These are phyloP conservation scores for Niveomyces coronatus DNA, from an alignment of 2,329 filamentous ascomycete genomes.

Conservation along the genomic window DNA sequence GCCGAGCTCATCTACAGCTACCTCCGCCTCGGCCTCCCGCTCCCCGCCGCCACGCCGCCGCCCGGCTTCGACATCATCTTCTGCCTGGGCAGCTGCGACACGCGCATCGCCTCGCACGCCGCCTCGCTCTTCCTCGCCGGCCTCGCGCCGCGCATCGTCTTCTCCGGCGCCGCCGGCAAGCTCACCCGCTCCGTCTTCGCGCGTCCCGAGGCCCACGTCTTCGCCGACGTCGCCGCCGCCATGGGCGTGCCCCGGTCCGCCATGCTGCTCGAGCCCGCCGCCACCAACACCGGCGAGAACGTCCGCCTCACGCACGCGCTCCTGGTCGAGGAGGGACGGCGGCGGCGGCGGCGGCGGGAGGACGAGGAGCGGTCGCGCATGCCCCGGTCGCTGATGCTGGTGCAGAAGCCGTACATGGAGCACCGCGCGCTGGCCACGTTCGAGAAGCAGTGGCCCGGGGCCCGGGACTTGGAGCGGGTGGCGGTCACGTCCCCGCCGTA, in stretches of 20 bases:
- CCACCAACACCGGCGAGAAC: constrained; percentile 38
- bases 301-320: constrained; percentile 32
- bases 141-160: constrained; percentile 29
- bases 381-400: constrained; percentile 26
- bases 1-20: constrained; percentile 32
- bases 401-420: constrained; percentile 41
- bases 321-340: constrained; percentile 19
- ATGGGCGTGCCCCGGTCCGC: constrained; percentile 29
- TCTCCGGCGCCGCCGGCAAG: constrained; percentile 31
- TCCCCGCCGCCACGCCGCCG: constrained; percentile 24
- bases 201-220: constrained; percentile 32
- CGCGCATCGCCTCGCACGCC: constrained; percentile 31
- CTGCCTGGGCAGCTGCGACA: constrained; percentile 37
- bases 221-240: constrained; percentile 28
- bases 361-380: constrained; percentile 16
- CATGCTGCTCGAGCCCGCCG: constrained; percentile 29
- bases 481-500: constrained; percentile 29
- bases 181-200: constrained; percentile 29
- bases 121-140: constrained; percentile 32
- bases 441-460: constrained; percentile 37
- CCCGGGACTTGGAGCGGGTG: constrained; percentile 17
- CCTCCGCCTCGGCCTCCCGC: constrained; percentile 29
- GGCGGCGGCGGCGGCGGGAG: no score
- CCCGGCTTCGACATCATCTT: constrained; percentile 35
- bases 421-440: constrained; percentile 36